Conservation (phyloP, 331 rosid species). For the Pyrus hybrid region DNA sequence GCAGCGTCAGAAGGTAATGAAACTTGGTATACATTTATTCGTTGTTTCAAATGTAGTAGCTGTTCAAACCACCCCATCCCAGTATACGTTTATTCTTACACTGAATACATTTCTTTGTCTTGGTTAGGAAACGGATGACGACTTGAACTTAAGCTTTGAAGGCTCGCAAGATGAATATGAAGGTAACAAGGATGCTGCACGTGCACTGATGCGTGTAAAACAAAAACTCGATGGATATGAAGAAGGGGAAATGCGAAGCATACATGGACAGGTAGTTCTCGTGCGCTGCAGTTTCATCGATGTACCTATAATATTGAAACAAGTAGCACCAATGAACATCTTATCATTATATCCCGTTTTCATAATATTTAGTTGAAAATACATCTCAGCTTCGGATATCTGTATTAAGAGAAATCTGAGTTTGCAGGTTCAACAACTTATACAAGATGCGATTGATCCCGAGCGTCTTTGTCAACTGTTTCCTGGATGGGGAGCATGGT, state of each 20-base stretch:
- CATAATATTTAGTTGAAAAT: background rate
- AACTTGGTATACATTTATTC: too few species aligned
- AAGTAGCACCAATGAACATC: background rate
- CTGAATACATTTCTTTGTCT: background rate
- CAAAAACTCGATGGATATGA: conserved; percentile 89
- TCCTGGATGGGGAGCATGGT: conserved; percentile 98
- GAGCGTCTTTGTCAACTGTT: conserved; percentile 80
- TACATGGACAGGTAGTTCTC: conserved; percentile 75
- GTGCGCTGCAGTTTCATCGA: background rate
- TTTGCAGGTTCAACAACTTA: conserved; percentile 79
- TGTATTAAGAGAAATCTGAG: background rate
- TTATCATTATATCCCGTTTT: too few species aligned
- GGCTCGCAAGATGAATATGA: conserved; percentile 61
- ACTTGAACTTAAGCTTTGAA: conserved; percentile 56
- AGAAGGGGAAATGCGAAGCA: conserved; percentile 91
- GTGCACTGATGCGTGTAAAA: conserved; percentile 85
- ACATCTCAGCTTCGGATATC: background rate
- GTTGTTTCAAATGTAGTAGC: background rate
- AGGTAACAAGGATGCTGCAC: conserved; percentile 96
- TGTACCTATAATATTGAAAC: background rate
- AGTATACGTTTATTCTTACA: background rate
- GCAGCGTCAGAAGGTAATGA: conserved; percentile 89
- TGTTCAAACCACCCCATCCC: background rate
- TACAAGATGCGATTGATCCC: conserved; percentile 87
- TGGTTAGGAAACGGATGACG: conserved; percentile 67